Conservation (phyloP, 345 rosid species). For the Iberis pinnata region DNA sequence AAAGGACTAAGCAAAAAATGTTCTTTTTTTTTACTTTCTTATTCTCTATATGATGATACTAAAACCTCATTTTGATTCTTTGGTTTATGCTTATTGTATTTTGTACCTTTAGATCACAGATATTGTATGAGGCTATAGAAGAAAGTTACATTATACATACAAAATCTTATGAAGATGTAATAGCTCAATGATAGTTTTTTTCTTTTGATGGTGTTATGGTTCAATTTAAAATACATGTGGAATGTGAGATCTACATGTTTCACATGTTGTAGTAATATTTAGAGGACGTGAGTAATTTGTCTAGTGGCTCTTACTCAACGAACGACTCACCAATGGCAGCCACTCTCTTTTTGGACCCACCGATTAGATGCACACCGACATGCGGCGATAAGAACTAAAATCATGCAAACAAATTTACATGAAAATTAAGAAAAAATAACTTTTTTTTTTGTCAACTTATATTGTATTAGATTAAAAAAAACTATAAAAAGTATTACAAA, state of each 20-base stretch:
- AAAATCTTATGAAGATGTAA: neutral
- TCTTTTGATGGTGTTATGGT: too few relatives aligned
- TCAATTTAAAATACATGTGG: too few relatives aligned
- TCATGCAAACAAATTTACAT: too few relatives aligned
- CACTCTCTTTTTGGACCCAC: constrained; percentile 22
- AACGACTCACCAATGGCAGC: constrained; percentile 14
- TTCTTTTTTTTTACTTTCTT: constrained; percentile 4
- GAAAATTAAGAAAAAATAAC: too few relatives aligned
- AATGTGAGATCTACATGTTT: neutral
- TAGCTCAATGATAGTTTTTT: constrained; percentile 9
- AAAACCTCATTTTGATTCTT: constrained; percentile 26
- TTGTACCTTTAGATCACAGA: constrained; percentile 16
- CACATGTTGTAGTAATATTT: neutral
- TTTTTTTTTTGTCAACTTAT: too few relatives aligned
- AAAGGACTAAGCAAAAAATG: neutral
- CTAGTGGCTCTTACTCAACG: constrained; percentile 13
- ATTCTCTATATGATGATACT: constrained; percentile 1
- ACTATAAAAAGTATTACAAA: too few relatives aligned
- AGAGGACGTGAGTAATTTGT: constrained; percentile 1
- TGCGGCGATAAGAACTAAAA: neutral
- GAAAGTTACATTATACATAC: constrained; percentile 15
- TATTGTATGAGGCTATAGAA: constrained; percentile 20
- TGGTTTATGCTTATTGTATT: constrained; percentile 27
- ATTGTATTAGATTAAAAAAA: too few relatives aligned
- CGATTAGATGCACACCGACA: constrained; percentile 7